Conservation (phyloP, 163 green algal species). For the Scenedesmus sp. region DNA sequence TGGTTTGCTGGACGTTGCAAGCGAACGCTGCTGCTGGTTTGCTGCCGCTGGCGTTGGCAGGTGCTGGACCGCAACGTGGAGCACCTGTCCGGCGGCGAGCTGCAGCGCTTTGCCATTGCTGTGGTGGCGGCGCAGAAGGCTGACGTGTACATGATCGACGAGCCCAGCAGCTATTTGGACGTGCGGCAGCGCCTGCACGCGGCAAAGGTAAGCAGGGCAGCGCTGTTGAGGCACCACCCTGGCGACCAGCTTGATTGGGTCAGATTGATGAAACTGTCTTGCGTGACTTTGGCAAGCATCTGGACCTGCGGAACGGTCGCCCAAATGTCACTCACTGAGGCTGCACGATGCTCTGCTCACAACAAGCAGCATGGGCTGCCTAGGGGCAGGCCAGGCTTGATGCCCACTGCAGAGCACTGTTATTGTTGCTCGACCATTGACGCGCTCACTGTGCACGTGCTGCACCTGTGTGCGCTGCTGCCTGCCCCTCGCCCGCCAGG, state of each 20-base stretch:
- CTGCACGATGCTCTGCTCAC: too few species aligned
- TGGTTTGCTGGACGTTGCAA: too few species aligned
- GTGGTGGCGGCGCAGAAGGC: slow-evolving; percentile 93
- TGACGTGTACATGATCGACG: slow-evolving; percentile 99
- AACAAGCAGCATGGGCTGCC: too few species aligned
- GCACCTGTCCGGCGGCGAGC: slow-evolving; percentile 96
- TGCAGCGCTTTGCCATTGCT: slow-evolving; percentile 99
- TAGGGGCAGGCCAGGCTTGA: too few species aligned
- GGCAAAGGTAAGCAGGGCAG: slow-evolving; percentile 75
- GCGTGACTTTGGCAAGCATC: too few species aligned
- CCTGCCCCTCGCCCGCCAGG: slow-evolving; percentile 60
- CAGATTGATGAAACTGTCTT: too few species aligned
- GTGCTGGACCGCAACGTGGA: slow-evolving; percentile 98
- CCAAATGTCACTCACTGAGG: too few species aligned
- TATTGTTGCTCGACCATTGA: too few species aligned
- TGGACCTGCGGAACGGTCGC: too few species aligned
- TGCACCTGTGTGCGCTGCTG: background rate
- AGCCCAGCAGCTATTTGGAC: slow-evolving; percentile 98
- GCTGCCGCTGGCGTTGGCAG: slow-evolving; percentile 55
- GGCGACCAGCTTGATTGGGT: too few species aligned
- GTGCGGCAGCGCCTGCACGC: slow-evolving; percentile 97
- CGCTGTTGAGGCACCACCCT: background rate
- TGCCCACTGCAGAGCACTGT: too few species aligned
- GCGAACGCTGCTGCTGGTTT: background rate
- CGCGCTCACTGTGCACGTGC: too few species aligned